phyloP scores from a whole-genome alignment of 2,329 filamentous ascomycete genomes.

The Talaromyces amestolkiae region DNA sequence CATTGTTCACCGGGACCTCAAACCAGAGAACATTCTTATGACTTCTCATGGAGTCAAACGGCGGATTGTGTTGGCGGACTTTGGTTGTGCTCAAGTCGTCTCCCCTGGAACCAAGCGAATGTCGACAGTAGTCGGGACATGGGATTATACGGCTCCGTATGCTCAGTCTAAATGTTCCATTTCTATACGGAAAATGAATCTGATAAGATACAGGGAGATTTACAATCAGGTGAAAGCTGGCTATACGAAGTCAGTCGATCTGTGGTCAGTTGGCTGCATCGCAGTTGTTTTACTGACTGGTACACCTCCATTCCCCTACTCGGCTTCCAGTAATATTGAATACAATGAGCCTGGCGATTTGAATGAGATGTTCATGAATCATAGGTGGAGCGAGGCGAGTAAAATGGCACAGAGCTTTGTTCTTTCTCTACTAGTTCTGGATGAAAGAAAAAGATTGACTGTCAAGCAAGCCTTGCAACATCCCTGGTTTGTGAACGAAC shows the following conservation, averaged over 20 bases:
- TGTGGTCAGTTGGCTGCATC: conserved; percentile 62
- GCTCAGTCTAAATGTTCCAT: conserved; percentile 28
- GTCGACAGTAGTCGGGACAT: conserved; percentile 55
- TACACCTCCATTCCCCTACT: conserved; percentile 46
- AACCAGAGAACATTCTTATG: conserved; percentile 63
- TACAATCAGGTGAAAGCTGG: conserved; percentile 26
- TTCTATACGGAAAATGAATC: neutral
- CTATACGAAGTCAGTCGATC: conserved; percentile 59
- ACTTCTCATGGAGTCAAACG: conserved; percentile 51
- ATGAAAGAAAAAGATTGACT: conserved; percentile 52
- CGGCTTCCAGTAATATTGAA: conserved; percentile 24
- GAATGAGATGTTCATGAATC: conserved; percentile 43
- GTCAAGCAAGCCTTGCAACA: conserved; percentile 55
- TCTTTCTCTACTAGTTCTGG: conserved; percentile 48
- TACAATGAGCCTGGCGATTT: conserved; percentile 44
- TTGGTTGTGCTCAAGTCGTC: conserved; percentile 53
- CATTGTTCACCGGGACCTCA: conserved; percentile 62
- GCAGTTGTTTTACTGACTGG: conserved; percentile 53
- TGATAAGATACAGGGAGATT: conserved; percentile 28
- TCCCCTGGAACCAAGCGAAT: conserved; percentile 43
- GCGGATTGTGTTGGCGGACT: conserved; percentile 60
- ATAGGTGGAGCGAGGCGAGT: conserved; percentile 45
- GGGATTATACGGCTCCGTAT: conserved; percentile 59
- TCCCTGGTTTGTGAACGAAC: conserved; percentile 56
- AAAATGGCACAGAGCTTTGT: conserved; percentile 54